Evolutionary conservation across 495 filamentous ascomycete species (phyloP).

Genomic region (Talaromyces thailandensis): DNA sequence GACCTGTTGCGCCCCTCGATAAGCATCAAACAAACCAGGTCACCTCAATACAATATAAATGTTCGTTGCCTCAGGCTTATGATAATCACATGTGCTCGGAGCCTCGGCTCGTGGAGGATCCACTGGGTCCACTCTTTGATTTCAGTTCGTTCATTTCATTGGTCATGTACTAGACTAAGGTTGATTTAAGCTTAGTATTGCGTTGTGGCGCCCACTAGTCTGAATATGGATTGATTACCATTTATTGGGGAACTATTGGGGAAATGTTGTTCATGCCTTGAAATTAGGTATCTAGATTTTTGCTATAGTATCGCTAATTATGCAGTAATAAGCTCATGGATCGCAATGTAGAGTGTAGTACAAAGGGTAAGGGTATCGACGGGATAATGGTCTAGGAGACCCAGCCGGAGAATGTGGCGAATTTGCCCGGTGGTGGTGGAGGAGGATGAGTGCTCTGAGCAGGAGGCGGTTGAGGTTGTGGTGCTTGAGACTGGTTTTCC

Average conservation of each 20-base stretch:
- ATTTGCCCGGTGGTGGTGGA: no score
- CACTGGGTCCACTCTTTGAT: background rate
- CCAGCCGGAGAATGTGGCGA: no score
- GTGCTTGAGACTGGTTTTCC: no score
- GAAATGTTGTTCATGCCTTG: background rate
- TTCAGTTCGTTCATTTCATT: background rate
- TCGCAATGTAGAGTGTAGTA: background rate
- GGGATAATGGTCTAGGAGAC: no score
- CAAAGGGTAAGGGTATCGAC: background rate
- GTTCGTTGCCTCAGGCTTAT: conserved; percentile 1
- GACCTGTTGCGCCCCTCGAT: no score
- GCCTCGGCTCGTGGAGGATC: background rate
- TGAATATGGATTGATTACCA: background rate
- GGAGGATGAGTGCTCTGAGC: no score
- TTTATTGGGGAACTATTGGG: background rate
- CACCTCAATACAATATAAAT: background rate
- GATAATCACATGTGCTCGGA: background rate
- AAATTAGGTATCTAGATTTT: background rate
- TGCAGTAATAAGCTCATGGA: background rate
- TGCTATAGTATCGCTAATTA: background rate
- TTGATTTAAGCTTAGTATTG: background rate
- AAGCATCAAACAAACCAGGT: background rate
- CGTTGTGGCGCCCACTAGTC: background rate
- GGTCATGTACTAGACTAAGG: background rate
- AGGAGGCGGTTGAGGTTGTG: no score